Evolutionary conservation across 2,329 filamentous ascomycete species (phyloP).

Genomic region (Fusarium anguioides): DNA sequence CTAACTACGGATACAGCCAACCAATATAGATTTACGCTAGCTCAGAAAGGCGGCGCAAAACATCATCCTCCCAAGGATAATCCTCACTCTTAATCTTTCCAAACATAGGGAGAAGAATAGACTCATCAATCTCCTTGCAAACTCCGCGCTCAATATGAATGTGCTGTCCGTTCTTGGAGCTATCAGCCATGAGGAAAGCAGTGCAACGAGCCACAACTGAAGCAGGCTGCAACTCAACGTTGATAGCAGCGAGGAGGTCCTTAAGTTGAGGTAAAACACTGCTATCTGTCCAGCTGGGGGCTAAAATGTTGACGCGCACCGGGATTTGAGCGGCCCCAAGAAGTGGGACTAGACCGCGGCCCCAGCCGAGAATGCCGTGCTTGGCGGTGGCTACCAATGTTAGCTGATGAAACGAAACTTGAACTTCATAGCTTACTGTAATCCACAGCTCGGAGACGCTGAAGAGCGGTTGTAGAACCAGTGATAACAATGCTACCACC

Average conservation of each 20-base stretch:
- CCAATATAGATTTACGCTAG: background rate
- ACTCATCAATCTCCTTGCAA: constrained; percentile 65
- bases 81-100: constrained; percentile 48
- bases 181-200: constrained; percentile 62
- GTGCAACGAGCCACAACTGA: constrained; percentile 61
- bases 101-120: constrained; percentile 51
- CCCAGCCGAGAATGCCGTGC: constrained; percentile 65
- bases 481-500: constrained; percentile 67
- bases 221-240: constrained; percentile 57
- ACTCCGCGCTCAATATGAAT: constrained; percentile 62
- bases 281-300: constrained; percentile 66
- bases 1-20: too few species aligned
- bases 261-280: constrained; percentile 56
- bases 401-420: background rate
- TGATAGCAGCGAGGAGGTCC: constrained; percentile 51
- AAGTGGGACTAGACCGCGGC: constrained; percentile 58
- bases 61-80: constrained; percentile 52
- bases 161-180: constrained; percentile 60
- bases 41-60: constrained; percentile 41
- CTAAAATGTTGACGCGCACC: constrained; percentile 66
- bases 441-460: constrained; percentile 62
- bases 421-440: constrained; percentile 54
- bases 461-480: constrained; percentile 62
- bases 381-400: constrained; percentile 59
- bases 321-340: constrained; percentile 53